Evolutionary conservation across 2,329 filamentous ascomycete species (phyloP).

Genomic region (Talaromyces sp.): DNA sequence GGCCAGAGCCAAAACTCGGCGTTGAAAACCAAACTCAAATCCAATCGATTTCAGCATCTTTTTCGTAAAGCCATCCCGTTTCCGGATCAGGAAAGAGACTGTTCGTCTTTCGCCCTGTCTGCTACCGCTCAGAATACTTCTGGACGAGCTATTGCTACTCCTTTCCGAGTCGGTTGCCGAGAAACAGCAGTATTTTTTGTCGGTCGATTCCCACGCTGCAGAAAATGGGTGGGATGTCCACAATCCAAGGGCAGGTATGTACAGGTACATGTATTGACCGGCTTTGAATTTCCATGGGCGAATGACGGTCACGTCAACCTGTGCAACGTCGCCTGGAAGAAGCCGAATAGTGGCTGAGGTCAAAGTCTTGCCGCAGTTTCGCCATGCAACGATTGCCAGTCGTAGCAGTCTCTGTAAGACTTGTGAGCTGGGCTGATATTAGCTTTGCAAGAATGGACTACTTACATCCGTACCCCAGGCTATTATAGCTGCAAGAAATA

Average conservation of each 20-base stretch:
- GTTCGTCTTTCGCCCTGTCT: conserved; percentile 48
- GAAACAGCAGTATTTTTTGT: neutral
- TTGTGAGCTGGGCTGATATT: neutral
- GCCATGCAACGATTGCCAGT: conserved; percentile 8
- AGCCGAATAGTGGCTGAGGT: conserved; percentile 62
- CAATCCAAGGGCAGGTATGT: conserved; percentile 58
- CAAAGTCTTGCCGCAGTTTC: conserved; percentile 39
- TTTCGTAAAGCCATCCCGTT: conserved; percentile 77
- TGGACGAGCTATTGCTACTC: neutral
- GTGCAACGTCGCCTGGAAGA: conserved; percentile 62
- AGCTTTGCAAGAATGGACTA: neutral
- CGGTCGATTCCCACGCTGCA: conserved; percentile 55
- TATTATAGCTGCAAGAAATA: conserved; percentile 63
- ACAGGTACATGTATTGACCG: conserved; percentile 67
- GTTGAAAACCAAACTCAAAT: conserved; percentile 45
- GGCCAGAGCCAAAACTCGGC: conserved; percentile 66
- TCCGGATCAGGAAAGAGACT: conserved; percentile 76
- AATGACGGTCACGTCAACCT: conserved; percentile 64
- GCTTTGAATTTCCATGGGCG: conserved; percentile 61
- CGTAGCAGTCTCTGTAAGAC: conserved; percentile 13
- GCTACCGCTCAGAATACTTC: conserved; percentile 35
- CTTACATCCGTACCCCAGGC: conserved; percentile 66
- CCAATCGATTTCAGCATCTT: conserved; percentile 66
- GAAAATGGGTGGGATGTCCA: conserved; percentile 74
- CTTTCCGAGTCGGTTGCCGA: neutral